These are phyloP conservation scores for Sequoiadendron giganteum DNA, from an alignment of 75 land plant species.

Conservation along the genomic window DNA sequence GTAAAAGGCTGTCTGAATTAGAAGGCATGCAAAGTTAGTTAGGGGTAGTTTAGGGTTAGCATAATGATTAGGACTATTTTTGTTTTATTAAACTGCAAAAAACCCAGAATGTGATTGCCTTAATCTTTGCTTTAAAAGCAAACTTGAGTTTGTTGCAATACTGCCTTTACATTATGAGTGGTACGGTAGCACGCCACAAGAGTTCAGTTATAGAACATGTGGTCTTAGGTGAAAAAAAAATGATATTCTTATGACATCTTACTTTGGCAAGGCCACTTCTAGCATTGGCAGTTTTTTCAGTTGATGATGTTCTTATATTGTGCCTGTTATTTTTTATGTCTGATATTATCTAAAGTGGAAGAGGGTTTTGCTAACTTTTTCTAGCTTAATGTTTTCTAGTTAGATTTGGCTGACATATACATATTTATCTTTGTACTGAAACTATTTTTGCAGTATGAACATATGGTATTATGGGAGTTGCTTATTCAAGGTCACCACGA, in stretches of 20 bases:
- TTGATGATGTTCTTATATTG: background rate
- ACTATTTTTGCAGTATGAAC: conserved; percentile 64
- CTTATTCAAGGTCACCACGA: conserved; percentile 67
- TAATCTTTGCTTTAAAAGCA: background rate
- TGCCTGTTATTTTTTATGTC: background rate
- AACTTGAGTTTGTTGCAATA: background rate
- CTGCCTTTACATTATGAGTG: background rate
- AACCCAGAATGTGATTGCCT: background rate
- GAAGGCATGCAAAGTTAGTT: too few species aligned
- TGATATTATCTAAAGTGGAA: background rate
- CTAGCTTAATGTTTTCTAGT: conserved; percentile 2
- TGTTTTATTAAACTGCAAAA: background rate
- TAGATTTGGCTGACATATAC: conserved; percentile 2
- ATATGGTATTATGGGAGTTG: conserved; percentile 68
- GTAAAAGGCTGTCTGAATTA: background rate
- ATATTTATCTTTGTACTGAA: background rate
- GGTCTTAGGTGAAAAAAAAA: background rate
- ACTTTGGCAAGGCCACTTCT: background rate
- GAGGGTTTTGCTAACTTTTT: background rate
- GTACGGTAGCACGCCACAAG: background rate
- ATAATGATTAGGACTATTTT: background rate
- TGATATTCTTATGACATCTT: background rate
- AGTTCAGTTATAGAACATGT: background rate
- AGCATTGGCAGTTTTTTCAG: background rate
- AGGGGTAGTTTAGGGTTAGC: background rate